Conservation (phyloP, 352 stramenopile genomes). For the Globisporangium viniferum region DNA sequence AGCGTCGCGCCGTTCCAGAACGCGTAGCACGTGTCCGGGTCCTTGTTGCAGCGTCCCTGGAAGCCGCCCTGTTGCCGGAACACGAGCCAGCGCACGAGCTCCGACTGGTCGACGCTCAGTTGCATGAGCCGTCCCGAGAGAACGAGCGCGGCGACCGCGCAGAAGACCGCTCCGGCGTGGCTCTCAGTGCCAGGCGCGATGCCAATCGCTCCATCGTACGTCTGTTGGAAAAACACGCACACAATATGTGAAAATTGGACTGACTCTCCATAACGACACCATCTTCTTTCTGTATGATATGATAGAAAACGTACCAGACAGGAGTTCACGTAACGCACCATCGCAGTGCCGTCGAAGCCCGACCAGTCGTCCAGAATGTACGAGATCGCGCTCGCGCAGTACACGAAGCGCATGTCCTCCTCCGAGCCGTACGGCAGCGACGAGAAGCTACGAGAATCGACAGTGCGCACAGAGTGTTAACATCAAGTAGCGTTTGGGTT, state of each 20-base stretch:
- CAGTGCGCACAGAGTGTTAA: neutral
- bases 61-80: conserved; percentile 85
- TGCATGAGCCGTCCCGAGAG: conserved; percentile 70
- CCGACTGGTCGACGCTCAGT: conserved; percentile 55
- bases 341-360: conserved; percentile 52
- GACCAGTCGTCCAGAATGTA: conserved; percentile 86
- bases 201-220: conserved; percentile 81
- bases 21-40: conserved; percentile 87
- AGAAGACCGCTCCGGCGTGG: conserved; percentile 74
- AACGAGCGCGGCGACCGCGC: conserved; percentile 67
- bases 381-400: conserved; percentile 86
- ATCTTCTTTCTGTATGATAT: neutral
- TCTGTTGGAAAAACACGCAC: conserved; percentile 27
- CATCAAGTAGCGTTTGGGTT: neutral
- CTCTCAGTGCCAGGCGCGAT: conserved; percentile 61
- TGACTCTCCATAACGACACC: neutral
- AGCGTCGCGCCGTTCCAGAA: conserved; percentile 92
- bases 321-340: conserved; percentile 81
- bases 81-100: conserved; percentile 79
- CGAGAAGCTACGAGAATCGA: conserved; percentile 48
- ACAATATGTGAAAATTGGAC: neutral
- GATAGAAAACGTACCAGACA: conserved; percentile 50
- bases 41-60: conserved; percentile 90
- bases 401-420: conserved; percentile 89
- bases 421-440: conserved; percentile 69